Evolutionary conservation across 805 yeast species (phyloP).

Genomic region (Metschnikowia santaceciliae): DNA sequence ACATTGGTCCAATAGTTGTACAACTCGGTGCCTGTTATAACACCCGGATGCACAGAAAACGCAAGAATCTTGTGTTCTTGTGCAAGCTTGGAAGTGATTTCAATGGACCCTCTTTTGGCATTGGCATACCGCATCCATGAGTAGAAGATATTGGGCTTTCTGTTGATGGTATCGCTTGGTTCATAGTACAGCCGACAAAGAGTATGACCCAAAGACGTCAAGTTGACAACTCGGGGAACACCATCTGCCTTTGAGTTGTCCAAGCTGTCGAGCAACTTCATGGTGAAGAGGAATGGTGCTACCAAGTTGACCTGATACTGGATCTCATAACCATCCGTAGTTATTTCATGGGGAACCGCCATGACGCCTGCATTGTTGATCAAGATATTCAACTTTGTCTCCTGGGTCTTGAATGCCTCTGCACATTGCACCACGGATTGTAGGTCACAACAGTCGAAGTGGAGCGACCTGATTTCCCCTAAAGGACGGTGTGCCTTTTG

Average conservation of each 20-base stretch:
- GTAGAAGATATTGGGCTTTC: slow-evolving; percentile 23
- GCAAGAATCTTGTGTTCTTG: slow-evolving; percentile 24
- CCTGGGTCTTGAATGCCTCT: slow-evolving; percentile 21
- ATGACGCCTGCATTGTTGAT: slow-evolving; percentile 41
- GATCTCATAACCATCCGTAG: slow-evolving; percentile 36
- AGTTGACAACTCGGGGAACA: slow-evolving; percentile 28
- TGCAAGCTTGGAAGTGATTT: slow-evolving; percentile 26
- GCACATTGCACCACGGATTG: slow-evolving; percentile 18
- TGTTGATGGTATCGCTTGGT: slow-evolving; percentile 23
- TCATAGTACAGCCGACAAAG: slow-evolving; percentile 21
- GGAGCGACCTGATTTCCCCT: slow-evolving; percentile 13
- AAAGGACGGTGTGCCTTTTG: slow-evolving; percentile 22
- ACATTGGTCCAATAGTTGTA: slow-evolving; percentile 27
- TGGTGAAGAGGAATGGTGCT: slow-evolving; percentile 32
- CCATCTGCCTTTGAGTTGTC: slow-evolving; percentile 15
- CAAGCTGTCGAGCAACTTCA: slow-evolving; percentile 26
- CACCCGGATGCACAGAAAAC: slow-evolving; percentile 39
- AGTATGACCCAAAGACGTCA: slow-evolving; percentile 34
- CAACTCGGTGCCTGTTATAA: slow-evolving; percentile 31
- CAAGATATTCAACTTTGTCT: slow-evolving; percentile 28
- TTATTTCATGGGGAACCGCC: slow-evolving; percentile 34
- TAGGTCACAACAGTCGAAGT: slow-evolving; percentile 17
- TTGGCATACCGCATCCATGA: slow-evolving; percentile 35
- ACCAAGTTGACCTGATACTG: slow-evolving; percentile 40
- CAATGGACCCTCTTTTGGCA: slow-evolving; percentile 33